Base-by-base conservation (phyloP, 768 basidiomycete genomes). In the Cystofilobasidium ferigula region DNA sequence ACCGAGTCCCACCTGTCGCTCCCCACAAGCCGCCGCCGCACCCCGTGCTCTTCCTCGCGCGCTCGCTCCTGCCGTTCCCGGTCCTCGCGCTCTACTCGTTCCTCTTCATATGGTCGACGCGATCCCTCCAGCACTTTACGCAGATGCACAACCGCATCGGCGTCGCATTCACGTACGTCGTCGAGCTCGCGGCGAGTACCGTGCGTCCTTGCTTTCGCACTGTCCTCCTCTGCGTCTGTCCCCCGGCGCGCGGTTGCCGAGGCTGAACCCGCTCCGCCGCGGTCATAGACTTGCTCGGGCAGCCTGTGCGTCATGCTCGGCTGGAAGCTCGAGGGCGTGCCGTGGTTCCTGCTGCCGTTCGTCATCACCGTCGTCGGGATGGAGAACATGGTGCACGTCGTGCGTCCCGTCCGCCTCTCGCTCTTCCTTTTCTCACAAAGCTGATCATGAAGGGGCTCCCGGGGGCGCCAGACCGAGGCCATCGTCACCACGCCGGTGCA, bases 341-440 rank as follows among this genome's bases (percentile, higher is more conserved):
- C 64, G 1, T 67, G 88, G 88, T 86, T 88, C 73, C 77, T 94
- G 47, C 79, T 99, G 60, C 93, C 93, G 1, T 87, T 97, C 65
- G 87, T 95, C 42, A 91, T 99, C 59, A 83, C 92, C 9, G 93
- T 98, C 70, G 87, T 94, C 18, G 94, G 94, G 3, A 88, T 90
- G 2, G 94, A 98, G 78, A 98, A 97, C 72, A 97, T 98, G 93
- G 89, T 91, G 74, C 87, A 86, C 71, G 79, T 99, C 74, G 91
- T 91, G 75, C 69, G 85, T 67, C 4, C 30, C 32, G n/a, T 16
- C 3, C 38, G 22, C 20, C 28, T 18, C 18, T 34, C 16, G 22
- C 36, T 62, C 47, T 24, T 28, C 34, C 10, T 57, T 8, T 35
- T 24, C 7, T 18, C n/a, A 24, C 57, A 1, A 14, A 8, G 14